These are phyloP conservation scores for Colletotrichum viniferum DNA, from an alignment of 2,329 filamentous ascomycete genomes.

Conservation along the genomic window DNA sequence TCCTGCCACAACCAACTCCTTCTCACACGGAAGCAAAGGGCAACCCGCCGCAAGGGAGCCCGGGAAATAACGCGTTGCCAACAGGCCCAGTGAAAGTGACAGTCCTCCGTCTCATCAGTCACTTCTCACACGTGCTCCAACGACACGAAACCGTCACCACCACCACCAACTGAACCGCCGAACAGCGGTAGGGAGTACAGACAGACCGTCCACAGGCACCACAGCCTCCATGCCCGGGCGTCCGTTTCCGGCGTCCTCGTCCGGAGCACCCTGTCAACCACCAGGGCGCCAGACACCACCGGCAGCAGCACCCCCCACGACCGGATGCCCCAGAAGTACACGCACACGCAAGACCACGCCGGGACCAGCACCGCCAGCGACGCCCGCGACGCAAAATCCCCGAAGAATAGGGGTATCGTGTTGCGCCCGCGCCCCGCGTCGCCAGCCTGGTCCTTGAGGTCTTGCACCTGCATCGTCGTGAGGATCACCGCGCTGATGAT, in stretches of 20 bases:
- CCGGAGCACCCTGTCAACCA: conserved; percentile 2
- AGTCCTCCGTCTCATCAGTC: neutral
- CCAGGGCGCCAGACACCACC: conserved; percentile 3
- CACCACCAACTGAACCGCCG: neutral
- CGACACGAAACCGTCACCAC: conserved; percentile 16
- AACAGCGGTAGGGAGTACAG: conserved; percentile 13
- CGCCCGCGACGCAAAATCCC: conserved; percentile 21
- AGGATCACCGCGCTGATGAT: conserved; percentile 26
- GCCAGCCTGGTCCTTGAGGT: conserved; percentile 29
- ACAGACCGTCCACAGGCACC: conserved; percentile 18
- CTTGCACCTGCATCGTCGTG: conserved; percentile 34
- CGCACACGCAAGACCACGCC: conserved; percentile 1
- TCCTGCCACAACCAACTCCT: neutral
- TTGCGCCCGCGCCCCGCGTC: conserved; percentile 28
- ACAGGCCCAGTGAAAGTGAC: neutral
- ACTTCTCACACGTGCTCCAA: neutral
- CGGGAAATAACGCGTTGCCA: neutral
- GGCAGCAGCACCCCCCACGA: neutral
- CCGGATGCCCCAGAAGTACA: conserved; percentile 3
- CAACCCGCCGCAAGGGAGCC: neutral
- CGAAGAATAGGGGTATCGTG: conserved; percentile 31
- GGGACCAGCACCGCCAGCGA: conserved; percentile 8
- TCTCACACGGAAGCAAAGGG: neutral
- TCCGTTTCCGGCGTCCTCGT: conserved; percentile 12
- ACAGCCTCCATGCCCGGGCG: conserved; percentile 10